Evolutionary conservation across 495 filamentous ascomycete genomes (phyloP).

Genomic region (Hypoxylon intermedium): DNA sequence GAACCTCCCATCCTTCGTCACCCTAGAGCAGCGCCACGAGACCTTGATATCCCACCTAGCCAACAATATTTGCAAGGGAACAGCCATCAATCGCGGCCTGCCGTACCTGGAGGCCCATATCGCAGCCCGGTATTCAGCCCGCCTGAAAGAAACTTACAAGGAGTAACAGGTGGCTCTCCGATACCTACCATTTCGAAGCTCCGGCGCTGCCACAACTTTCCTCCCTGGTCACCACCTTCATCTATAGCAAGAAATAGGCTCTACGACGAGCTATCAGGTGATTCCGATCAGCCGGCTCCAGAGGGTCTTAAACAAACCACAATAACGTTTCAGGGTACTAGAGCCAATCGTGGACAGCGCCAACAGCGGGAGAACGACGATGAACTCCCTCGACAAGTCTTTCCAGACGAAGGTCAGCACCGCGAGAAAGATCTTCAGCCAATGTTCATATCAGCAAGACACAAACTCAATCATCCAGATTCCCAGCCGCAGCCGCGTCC

Average conservation of each 20-base stretch:
- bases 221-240: slow-evolving; percentile 40
- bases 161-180: neutral
- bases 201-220: slow-evolving; percentile 15
- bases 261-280: neutral
- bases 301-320: slow-evolving; percentile 34
- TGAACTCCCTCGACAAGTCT: neutral
- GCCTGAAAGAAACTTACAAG: neutral
- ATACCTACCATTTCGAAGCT: slow-evolving; percentile 1
- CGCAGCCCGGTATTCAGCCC: slow-evolving; percentile 38
- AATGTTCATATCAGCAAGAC: neutral
- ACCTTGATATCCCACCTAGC: slow-evolving; percentile 38
- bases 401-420: neutral
- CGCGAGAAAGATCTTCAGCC: neutral
- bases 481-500: neutral
- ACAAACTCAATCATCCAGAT: slow-evolving; percentile 4
- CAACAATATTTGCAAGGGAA: slow-evolving; percentile 13
- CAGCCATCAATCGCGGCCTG: slow-evolving; percentile 1
- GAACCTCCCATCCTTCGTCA: slow-evolving; percentile 41
- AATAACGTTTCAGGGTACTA: slow-evolving; percentile 25
- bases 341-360: slow-evolving; percentile 3
- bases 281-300: neutral
- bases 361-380: slow-evolving; percentile 1
- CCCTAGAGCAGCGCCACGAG: slow-evolving; percentile 35
- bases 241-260: slow-evolving; percentile 9
- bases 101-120: slow-evolving; percentile 36